phyloP scores from a whole-genome alignment of 2,329 filamentous ascomycete genomes.

The Hymenoscyphus linearis region DNA sequence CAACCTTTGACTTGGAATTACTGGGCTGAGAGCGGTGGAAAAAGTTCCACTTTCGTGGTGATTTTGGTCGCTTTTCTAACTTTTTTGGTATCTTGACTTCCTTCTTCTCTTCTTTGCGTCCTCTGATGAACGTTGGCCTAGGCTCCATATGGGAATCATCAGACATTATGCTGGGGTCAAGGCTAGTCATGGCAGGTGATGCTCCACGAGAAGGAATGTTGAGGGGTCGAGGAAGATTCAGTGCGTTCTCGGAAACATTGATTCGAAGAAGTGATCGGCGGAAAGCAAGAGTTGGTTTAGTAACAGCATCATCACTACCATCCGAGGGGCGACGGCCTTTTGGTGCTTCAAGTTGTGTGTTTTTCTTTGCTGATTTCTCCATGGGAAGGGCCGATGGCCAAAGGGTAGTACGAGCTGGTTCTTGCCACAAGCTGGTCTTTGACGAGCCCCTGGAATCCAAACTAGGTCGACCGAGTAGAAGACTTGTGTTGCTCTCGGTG shows the following conservation, averaged over 20 bases:
- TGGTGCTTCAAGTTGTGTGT: conserved; percentile 12
- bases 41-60: conserved; percentile 55
- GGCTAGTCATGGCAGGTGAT: conserved; percentile 49
- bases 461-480: conserved; percentile 38
- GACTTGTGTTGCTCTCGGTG: conserved; percentile 47
- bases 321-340: conserved; percentile 41
- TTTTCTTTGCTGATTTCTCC: conserved; percentile 18
- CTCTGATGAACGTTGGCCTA: conserved; percentile 37
- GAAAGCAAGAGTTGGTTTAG: conserved; percentile 49
- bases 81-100: conserved; percentile 14
- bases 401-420: conserved; percentile 40
- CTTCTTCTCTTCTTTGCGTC: conserved; percentile 14
- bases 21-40: conserved; percentile 50
- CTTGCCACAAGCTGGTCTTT: conserved; percentile 26
- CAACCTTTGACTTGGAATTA: conserved; percentile 23
- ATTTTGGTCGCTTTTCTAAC: conserved; percentile 50
- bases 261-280: conserved; percentile 51
- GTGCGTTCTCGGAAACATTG: conserved; percentile 39
- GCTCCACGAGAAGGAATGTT: conserved; percentile 36
- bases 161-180: conserved; percentile 52
- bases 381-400: conserved; percentile 51
- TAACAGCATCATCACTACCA: conserved; percentile 50
- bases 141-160: conserved; percentile 45
- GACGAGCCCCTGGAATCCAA: conserved; percentile 38
- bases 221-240: conserved; percentile 50